Conservation (phyloP, 202 grass and related monocot species). For the Zoysia matrella region DNA sequence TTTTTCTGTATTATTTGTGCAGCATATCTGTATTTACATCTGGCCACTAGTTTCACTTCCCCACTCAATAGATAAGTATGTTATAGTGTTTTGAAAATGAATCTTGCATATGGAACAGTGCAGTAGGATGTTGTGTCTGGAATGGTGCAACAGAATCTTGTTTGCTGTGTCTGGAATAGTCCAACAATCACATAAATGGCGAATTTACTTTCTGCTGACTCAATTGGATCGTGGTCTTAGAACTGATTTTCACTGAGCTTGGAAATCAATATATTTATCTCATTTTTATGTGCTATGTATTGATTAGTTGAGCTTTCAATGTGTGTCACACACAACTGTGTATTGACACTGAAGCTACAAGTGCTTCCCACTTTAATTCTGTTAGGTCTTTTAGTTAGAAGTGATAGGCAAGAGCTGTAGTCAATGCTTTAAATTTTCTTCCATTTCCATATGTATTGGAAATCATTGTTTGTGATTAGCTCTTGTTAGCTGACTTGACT, state of each 20-base stretch:
- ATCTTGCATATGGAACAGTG: background rate
- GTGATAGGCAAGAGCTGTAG: slow-evolving; percentile 7
- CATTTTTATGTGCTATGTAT: background rate
- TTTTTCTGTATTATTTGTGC: background rate
- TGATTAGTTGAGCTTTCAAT: background rate
- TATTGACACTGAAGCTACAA: background rate
- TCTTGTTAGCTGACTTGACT: slow-evolving; percentile 9
- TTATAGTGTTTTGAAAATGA: background rate
- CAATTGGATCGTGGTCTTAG: background rate
- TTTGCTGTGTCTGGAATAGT: background rate
- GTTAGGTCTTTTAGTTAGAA: slow-evolving; percentile 18
- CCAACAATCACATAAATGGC: background rate
- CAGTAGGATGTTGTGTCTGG: background rate
- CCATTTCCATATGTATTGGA: background rate
- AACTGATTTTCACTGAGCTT: slow-evolving; percentile 5
- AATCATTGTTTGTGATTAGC: background rate
- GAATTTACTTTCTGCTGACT: background rate
- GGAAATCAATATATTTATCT: background rate
- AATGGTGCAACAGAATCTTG: too few relatives aligned
- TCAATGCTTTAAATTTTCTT: slow-evolving; percentile 1
- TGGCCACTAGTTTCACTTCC: background rate
- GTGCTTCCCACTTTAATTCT: slow-evolving; percentile 14
- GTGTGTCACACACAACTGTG: background rate
- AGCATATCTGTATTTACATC: background rate
- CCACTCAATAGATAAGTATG: background rate